phyloP scores from a whole-genome alignment of 805 yeast genomes.

The Myxozyma neglecta region DNA sequence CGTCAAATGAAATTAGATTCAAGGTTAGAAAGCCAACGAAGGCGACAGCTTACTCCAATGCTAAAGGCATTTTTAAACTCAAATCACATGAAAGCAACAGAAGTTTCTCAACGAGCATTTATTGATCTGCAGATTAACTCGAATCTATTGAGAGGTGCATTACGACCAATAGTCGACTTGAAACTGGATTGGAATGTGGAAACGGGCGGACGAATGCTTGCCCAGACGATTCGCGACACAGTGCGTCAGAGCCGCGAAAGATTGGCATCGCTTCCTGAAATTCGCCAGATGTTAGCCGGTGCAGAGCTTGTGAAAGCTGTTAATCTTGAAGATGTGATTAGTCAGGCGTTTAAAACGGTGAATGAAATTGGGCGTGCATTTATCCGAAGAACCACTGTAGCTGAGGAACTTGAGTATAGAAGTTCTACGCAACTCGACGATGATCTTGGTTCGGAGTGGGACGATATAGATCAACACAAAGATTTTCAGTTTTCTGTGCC shows the following conservation, averaged over 20 bases:
- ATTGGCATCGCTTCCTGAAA: neutral
- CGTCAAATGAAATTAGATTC: neutral
- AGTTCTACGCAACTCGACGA: neutral
- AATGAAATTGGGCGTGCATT: neutral
- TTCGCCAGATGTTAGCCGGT: neutral
- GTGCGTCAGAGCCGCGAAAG: neutral
- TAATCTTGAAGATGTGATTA: neutral
- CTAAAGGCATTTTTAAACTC: constrained; percentile 1
- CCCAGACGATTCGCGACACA: neutral
- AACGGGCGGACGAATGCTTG: neutral
- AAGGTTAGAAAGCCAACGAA: constrained; percentile 1
- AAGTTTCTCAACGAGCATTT: constrained; percentile 5
- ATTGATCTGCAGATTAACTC: constrained; percentile 1
- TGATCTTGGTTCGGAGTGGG: constrained; percentile 1
- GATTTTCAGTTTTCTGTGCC: neutral
- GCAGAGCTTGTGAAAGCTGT: neutral
- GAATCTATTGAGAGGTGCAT: neutral
- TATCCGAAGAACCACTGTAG: neutral
- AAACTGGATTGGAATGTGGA: neutral
- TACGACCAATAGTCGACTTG: neutral
- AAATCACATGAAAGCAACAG: neutral
- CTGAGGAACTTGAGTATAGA: constrained; percentile 2
- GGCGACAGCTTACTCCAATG: neutral
- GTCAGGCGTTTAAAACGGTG: neutral
- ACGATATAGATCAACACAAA: constrained; percentile 1